Evolutionary conservation across 768 basidiomycete species (phyloP), one percentile per base, ranked within the genome.

Genomic region (Epithele typhae): DNA sequence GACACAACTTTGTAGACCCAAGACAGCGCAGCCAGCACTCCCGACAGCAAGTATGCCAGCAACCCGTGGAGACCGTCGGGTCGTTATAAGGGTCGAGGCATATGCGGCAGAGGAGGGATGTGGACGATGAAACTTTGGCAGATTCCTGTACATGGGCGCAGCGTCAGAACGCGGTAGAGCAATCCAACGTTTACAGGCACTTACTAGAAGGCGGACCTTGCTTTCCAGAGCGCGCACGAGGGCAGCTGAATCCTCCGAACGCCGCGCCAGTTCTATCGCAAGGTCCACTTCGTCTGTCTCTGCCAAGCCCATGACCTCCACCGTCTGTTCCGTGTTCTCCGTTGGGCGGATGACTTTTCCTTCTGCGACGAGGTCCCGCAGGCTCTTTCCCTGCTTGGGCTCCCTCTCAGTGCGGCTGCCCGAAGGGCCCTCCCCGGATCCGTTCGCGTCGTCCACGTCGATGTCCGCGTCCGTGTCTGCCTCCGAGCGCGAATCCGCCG

Each of bases 11-110:
- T 6, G 87, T 90, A 10, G 86, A 79, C 18, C 84, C 85, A 35
- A 92, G 71, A 62, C 89, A 90, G n/a, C 81, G 79, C 25, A 92
- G 64, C 88, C 88, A 92, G 63, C 88, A 92, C 57, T 80, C 80
- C 36, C 80, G 72, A 59, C 88, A 92, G 54, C 84, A 90, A 0
- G 86, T 86, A 59, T 92, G 88, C 89, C 89, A 92, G 62, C 88
- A 92, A 6, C 87, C 87, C 0, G 86, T 88, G 12, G 86, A 88
- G 8, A 82, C 77, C 0, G 87, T 88, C 0, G 88, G 84, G 51
- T 91, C 89, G 0, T 68, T 74, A 56, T 89, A 89, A 2, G 82
- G 74, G 39, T 89, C 88, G 14, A 92, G 65, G 57, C 88, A 92
- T 45, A 92, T 87, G 17, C 89, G 82, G 64, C 88, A 92, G 2